Evolutionary conservation across 441 rosid genomes (phyloP).

Genomic region (Jatropha podagrica): DNA sequence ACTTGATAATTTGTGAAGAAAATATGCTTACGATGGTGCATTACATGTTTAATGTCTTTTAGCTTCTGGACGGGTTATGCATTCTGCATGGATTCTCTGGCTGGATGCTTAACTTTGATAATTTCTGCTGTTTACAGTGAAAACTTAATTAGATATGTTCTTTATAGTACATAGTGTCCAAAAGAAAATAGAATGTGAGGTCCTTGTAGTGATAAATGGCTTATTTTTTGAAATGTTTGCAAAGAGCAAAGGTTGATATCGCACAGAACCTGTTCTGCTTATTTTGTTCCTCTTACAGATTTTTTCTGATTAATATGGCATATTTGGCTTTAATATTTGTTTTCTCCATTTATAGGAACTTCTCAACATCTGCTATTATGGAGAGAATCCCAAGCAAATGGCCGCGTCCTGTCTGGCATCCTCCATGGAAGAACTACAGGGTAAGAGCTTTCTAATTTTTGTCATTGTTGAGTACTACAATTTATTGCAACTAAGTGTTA

Average conservation of each 20-base stretch:
- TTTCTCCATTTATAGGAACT: constrained; percentile 24
- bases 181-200: background rate
- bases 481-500: background rate
- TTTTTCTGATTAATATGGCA: background rate
- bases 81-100: background rate
- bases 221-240: background rate
- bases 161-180: background rate
- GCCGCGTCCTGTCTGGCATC: constrained; percentile 98
- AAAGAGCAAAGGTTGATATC: background rate
- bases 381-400: constrained; percentile 97
- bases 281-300: background rate
- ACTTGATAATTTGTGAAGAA: background rate
- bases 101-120: constrained; percentile 2
- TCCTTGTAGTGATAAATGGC: background rate
- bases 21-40: background rate
- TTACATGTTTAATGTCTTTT: background rate
- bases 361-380: constrained; percentile 79
- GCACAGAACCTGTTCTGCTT: background rate
- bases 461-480: background rate
- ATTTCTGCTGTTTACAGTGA: background rate
- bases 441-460: constrained; percentile 36
- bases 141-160: background rate
- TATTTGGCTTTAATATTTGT: background rate
- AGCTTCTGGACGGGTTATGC: background rate
- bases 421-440: constrained; percentile 99